These are phyloP conservation scores for Cladosporium sp. DNA, from an alignment of 2,329 filamentous ascomycete species.

Conservation along the genomic window DNA sequence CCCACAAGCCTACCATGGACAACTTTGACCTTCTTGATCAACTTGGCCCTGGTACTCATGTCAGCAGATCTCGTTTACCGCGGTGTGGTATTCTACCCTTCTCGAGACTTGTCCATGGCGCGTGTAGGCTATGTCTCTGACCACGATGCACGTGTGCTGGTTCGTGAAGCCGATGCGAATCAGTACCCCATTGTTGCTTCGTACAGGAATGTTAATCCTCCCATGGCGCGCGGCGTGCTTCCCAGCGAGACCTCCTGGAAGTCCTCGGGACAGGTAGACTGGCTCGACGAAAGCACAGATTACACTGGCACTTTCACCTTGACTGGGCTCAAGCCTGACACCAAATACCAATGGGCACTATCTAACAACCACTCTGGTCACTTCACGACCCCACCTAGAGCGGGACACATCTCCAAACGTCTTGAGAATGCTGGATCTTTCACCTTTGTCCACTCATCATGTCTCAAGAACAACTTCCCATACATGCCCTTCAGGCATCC, in stretches of 20 bases:
- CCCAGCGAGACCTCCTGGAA: conserved; percentile 64
- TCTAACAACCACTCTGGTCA: conserved; percentile 85
- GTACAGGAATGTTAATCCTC: conserved; percentile 47
- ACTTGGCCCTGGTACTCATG: conserved; percentile 67
- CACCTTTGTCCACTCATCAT: conserved; percentile 89
- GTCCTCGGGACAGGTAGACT: conserved; percentile 60
- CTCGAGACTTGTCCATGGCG: conserved; percentile 77
- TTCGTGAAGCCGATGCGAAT: conserved; percentile 76
- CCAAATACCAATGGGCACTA: conserved; percentile 77
- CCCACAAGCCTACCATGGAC: conserved; percentile 68
- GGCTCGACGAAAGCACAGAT: conserved; percentile 75
- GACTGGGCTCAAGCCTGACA: conserved; percentile 67
- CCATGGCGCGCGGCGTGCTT: conserved; percentile 7
- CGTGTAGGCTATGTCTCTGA: conserved; percentile 85
- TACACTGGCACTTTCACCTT: conserved; percentile 74
- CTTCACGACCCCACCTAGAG: conserved; percentile 74
- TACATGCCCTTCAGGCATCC: conserved; percentile 84
- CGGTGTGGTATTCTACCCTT: conserved; percentile 68
- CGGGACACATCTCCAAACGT: conserved; percentile 59
- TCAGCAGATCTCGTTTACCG: conserved; percentile 77
- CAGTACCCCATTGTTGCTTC: conserved; percentile 76
- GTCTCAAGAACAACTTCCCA: conserved; percentile 86
- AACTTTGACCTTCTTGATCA: conserved; percentile 58
- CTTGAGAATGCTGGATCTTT: conserved; percentile 67
- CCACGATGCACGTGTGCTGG: conserved; percentile 73